Evolutionary conservation across 495 filamentous ascomycete species (phyloP).

Genomic region (Talaromyces adpressus): DNA sequence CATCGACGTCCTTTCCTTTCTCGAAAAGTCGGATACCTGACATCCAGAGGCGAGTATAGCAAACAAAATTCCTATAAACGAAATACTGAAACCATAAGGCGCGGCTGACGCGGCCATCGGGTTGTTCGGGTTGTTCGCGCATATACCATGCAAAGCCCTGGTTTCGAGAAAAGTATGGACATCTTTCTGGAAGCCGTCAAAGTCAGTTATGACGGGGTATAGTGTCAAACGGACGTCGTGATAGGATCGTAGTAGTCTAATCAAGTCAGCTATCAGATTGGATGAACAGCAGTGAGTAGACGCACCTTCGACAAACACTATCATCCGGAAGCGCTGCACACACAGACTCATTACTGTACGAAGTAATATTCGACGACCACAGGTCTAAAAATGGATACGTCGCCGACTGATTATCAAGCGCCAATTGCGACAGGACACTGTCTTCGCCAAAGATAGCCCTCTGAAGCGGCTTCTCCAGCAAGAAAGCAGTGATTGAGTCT

Average conservation of each 20-base stretch:
- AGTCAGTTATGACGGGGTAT: slow-evolving; percentile 60
- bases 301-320: slow-evolving; percentile 47
- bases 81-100: slow-evolving; percentile 56
- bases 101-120: background rate
- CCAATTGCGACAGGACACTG: slow-evolving; percentile 73
- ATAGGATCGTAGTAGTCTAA: slow-evolving; percentile 55
- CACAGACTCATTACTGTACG: slow-evolving; percentile 60
- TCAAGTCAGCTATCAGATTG: background rate
- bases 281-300: slow-evolving; percentile 2
- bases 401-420: slow-evolving; percentile 72
- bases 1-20: slow-evolving; percentile 49
- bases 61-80: slow-evolving; percentile 64
- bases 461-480: slow-evolving; percentile 58
- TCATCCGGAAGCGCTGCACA: slow-evolving; percentile 59
- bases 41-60: slow-evolving; percentile 73
- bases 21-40: slow-evolving; percentile 67
- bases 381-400: slow-evolving; percentile 72
- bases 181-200: slow-evolving; percentile 54
- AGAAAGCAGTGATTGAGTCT: slow-evolving; percentile 51
- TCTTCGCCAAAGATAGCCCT: slow-evolving; percentile 61
- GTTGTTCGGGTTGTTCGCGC: background rate
- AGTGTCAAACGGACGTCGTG: slow-evolving; percentile 61
- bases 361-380: slow-evolving; percentile 60
- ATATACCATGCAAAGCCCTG: slow-evolving; percentile 38
- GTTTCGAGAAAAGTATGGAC: slow-evolving; percentile 55